Percentiles rank a stretch among this genome's conserved stretches.
These are phyloP conservation scores for Fusarium gaditjirri DNA, from an alignment of 2,329 filamentous ascomycete genomes.

Conservation along the genomic window DNA sequence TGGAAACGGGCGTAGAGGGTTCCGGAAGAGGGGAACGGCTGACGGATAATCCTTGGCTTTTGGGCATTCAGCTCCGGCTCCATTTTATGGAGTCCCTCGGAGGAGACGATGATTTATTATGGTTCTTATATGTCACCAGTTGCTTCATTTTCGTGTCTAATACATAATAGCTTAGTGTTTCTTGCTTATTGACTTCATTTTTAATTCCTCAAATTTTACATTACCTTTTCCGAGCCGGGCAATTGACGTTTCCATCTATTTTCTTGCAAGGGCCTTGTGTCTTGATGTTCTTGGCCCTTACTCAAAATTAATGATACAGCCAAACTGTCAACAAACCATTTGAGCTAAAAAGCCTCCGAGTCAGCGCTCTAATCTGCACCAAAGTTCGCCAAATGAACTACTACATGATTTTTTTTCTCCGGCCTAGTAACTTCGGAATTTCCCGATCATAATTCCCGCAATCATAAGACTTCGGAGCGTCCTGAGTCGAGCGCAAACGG, in stretches of 20 bases:
- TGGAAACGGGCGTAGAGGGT: neutral
- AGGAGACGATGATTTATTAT: neutral
- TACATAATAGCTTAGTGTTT: neutral
- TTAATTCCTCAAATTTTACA: neutral
- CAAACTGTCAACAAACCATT: neutral
- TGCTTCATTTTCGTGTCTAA: neutral
- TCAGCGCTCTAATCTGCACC: neutral
- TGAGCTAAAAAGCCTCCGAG: neutral
- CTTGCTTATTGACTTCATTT: neutral
- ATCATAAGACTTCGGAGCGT: neutral
- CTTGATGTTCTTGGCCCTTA: neutral
- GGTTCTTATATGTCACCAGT: neutral
- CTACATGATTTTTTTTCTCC: neutral
- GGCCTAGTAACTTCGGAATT: neutral
- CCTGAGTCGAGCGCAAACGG: neutral
- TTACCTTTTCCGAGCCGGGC: accelerated
- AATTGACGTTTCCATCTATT: neutral
- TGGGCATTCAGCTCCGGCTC: neutral
- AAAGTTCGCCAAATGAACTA: neutral
- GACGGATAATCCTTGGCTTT: neutral
- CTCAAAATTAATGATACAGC: neutral
- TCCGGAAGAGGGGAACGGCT: neutral
- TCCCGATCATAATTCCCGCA: neutral
- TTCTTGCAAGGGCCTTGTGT: accelerated
- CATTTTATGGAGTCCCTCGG: neutral